These are phyloP conservation scores for Nicotiana otophora DNA, from an alignment of 257 asterid genomes.

Conservation along the genomic window DNA sequence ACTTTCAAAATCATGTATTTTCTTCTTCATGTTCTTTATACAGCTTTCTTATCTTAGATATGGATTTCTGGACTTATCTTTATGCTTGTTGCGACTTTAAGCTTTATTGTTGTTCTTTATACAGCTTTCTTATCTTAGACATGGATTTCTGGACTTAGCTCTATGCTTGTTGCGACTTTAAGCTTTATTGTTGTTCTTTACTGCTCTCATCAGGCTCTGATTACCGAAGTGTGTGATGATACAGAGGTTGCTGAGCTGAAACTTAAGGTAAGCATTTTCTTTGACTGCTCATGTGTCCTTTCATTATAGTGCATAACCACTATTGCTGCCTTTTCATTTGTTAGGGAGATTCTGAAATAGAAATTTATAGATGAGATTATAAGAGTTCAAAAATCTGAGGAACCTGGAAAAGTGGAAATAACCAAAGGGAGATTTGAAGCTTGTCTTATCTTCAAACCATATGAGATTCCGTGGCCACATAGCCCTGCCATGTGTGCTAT, in stretches of 20 bases:
- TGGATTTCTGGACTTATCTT: neutral
- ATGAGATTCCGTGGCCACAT: neutral
- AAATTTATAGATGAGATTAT: neutral
- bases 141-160: neutral
- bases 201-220: conserved; percentile 44
- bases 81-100: conserved; percentile 12
- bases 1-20: neutral
- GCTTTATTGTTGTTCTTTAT: neutral
- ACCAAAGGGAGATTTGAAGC: neutral
- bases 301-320: neutral
- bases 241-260: conserved; percentile 78
- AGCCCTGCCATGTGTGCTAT: neutral
- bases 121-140: neutral
- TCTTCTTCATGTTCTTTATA: neutral
- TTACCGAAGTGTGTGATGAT: conserved; percentile 66
- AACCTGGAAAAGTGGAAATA: too few relatives aligned
- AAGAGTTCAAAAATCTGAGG: neutral
- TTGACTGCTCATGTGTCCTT: neutral
- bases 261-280: conserved; percentile 49
- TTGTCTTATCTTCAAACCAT: neutral
- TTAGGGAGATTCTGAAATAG: neutral
- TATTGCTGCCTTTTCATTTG: neutral
- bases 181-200: neutral
- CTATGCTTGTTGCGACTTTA: conserved; percentile 11
- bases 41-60: neutral